Evolutionary conservation across 1,284 basidiomycete genomes (phyloP), one percentile per base, ranked within the genome.

Genomic region (Lentinula novae-zelandiae): DNA sequence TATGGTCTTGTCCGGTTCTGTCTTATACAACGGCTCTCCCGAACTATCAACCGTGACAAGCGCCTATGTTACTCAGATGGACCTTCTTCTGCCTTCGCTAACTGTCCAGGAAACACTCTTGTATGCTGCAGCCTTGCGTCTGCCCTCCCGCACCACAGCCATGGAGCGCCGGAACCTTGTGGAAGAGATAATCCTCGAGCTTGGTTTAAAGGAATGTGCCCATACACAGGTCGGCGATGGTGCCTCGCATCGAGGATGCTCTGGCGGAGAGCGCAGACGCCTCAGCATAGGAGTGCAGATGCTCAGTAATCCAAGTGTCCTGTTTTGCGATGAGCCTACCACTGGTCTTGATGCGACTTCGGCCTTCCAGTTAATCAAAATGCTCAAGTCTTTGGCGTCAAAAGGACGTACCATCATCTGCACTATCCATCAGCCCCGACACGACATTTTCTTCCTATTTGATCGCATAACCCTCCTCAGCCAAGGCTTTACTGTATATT

Each of bases 381-480:
- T 79, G 1, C 72, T 83, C 3, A 75, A 71, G 3, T 71, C 73
- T 0, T 76, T 84, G 15, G 77, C 82, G 9, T 71, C 72, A 27
- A 71, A 76, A 50, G 76, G 77, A 0, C 73, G 81, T 0, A 80
- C 79, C 0, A 73, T 84, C 55, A 75, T 83, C 34, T 69, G 82
- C 27, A 76, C 76, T 2, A 73, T 83, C 13, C 82, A 84, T 64
- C 78, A 81, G 27, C 82, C 82, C 0, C 75, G 81, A 4, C 80
- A 79, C 15, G 82, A 83, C 59, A 80, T 79, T 0, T 83, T 78
- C 64, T 60, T 66, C 0, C 68, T 83, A 13, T 81, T 83, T 63
- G 76, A 79, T 64, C 69, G 74, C 1, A 72, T 83, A 53, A 70
- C 75, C 13, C 71, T 84, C 2, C 68, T 84, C 10, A 75, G 77